Evolutionary conservation across 495 filamentous ascomycete species (phyloP).

Genomic region (Lasiosphaeria miniovina): DNA sequence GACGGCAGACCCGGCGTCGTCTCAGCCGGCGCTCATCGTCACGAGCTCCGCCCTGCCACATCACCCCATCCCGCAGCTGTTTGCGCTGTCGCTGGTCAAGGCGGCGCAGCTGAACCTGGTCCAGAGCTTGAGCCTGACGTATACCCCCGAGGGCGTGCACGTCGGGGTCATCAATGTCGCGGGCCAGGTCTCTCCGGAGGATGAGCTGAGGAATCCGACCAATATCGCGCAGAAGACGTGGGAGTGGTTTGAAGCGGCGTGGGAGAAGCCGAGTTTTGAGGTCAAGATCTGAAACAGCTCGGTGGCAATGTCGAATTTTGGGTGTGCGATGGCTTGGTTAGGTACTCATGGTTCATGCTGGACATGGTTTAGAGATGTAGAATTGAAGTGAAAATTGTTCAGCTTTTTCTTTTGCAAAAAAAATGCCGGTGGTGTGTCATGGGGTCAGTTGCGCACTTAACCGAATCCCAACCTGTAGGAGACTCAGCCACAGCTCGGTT

Average conservation of each 20-base stretch:
- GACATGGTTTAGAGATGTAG: neutral
- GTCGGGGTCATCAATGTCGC: slow-evolving; percentile 36
- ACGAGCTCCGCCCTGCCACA: slow-evolving; percentile 35
- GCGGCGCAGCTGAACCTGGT: slow-evolving; percentile 42
- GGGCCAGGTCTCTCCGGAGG: slow-evolving; percentile 30
- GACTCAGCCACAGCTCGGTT: too few relatives aligned
- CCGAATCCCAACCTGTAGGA: too few relatives aligned
- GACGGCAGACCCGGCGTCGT: slow-evolving; percentile 6
- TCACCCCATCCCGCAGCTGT: slow-evolving; percentile 37
- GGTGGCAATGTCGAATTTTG: neutral
- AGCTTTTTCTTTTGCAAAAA: neutral
- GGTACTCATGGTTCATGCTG: neutral
- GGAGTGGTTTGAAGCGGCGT: slow-evolving; percentile 26
- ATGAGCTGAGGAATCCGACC: slow-evolving; percentile 32
- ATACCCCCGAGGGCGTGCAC: slow-evolving; percentile 32
- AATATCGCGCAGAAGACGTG: slow-evolving; percentile 39
- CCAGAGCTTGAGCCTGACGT: slow-evolving; percentile 30
- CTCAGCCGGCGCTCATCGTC: slow-evolving; percentile 38
- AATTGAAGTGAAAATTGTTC: neutral
- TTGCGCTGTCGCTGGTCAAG: slow-evolving; percentile 41
- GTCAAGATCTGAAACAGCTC: neutral
- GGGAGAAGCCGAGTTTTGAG: neutral
- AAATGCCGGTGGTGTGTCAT: too few relatives aligned
- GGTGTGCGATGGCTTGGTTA: neutral
- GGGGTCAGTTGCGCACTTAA: too few relatives aligned